Conservation (phyloP, 495 filamentous ascomycete genomes). For the Aspergillus taichungensis region DNA sequence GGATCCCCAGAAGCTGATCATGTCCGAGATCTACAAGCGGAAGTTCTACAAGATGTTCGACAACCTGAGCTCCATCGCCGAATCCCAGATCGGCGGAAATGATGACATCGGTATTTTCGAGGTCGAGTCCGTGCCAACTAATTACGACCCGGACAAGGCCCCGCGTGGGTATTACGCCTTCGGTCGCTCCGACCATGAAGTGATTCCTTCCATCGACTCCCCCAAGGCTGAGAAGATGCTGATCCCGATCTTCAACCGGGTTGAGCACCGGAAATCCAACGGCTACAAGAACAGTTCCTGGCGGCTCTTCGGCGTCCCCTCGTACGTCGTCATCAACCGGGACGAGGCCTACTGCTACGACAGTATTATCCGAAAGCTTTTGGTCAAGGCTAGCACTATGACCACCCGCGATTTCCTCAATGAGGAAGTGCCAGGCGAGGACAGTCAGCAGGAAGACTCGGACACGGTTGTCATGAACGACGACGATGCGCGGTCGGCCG, state of each 20-base stretch:
- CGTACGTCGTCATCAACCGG: constrained; percentile 50
- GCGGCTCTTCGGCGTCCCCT: constrained; percentile 46
- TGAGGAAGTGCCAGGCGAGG: constrained; percentile 29
- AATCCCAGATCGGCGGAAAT: constrained; percentile 49
- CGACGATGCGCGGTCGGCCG: constrained; percentile 65
- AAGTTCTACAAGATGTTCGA: constrained; percentile 81
- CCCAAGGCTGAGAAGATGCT: constrained; percentile 62
- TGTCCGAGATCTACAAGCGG: constrained; percentile 66
- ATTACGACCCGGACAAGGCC: constrained; percentile 46
- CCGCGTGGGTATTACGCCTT: constrained; percentile 40
- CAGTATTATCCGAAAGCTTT: constrained; percentile 52
- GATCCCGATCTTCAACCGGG: constrained; percentile 71
- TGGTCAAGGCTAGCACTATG: constrained; percentile 47
- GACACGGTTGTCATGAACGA: constrained; percentile 64
- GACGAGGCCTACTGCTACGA: constrained; percentile 54
- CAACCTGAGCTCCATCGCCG: constrained; percentile 54
- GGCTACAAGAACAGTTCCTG: constrained; percentile 28
- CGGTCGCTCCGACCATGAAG: constrained; percentile 47
- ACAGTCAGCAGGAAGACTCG: constrained; percentile 46
- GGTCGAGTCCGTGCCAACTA: constrained; percentile 69
- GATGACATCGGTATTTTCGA: constrained; percentile 74
- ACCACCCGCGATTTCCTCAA: constrained; percentile 53
- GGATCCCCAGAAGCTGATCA: constrained; percentile 51
- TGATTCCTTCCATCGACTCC: constrained; percentile 49
- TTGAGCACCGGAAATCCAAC: constrained; percentile 40